Conservation (phyloP, 225 moss, liverwort and hornwort genomes). For the Straminergon stramineum region DNA sequence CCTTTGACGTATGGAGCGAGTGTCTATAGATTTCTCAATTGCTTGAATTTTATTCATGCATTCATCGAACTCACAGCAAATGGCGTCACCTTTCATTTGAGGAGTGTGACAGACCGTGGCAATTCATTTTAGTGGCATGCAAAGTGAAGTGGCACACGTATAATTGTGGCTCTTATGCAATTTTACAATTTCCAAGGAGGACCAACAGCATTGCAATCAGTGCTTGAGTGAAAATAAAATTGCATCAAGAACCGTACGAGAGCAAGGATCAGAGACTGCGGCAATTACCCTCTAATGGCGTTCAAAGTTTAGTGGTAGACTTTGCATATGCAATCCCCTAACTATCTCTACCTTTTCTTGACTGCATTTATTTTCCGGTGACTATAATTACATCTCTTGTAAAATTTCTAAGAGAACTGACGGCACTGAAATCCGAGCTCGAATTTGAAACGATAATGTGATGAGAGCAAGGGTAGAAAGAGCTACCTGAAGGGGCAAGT, state of each 20-base stretch:
- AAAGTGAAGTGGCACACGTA: neutral
- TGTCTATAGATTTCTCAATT: neutral
- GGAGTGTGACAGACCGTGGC: neutral
- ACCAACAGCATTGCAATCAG: neutral
- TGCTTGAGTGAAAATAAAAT: neutral
- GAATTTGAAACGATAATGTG: neutral
- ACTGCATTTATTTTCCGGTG: neutral
- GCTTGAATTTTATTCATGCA: neutral
- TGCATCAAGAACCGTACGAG: neutral
- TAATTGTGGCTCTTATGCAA: neutral
- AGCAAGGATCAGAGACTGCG: neutral
- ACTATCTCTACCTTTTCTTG: neutral
- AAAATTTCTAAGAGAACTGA: neutral
- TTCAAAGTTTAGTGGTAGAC: neutral
- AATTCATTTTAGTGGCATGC: neutral
- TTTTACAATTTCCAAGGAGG: neutral
- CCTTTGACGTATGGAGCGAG: neutral
- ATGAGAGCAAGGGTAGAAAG: neutral
- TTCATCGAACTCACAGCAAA: neutral
- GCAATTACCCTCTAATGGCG: neutral
- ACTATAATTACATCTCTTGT: neutral
- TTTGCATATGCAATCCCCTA: neutral
- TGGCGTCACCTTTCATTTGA: neutral
- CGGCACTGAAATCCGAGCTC: neutral
- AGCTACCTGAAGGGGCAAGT: slow-evolving; percentile 19